Conservation (phyloP, 2,329 filamentous ascomycete species). For the Aphanocladium album region DNA sequence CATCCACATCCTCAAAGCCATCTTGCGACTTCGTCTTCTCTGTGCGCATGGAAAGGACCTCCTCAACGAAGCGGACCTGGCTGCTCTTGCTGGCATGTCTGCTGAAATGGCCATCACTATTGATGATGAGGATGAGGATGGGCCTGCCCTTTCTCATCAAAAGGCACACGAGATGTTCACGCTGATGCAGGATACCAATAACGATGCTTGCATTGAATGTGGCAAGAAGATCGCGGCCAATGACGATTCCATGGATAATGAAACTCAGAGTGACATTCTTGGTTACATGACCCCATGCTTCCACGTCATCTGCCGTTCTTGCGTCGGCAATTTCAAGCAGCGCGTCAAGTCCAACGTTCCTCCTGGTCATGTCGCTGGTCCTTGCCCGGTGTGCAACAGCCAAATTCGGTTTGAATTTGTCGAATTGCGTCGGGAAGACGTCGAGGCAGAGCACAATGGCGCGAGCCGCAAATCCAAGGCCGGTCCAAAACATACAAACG, state of each 20-base stretch:
- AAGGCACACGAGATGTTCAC: slow-evolving; percentile 83
- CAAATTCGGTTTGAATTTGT: slow-evolving; percentile 61
- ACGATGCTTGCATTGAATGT: slow-evolving; percentile 69
- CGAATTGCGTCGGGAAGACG: slow-evolving; percentile 60
- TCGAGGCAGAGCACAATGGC: slow-evolving; percentile 52
- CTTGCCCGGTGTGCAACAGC: slow-evolving; percentile 65
- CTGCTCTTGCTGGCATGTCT: slow-evolving; percentile 74
- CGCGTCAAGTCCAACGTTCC: slow-evolving; percentile 39
- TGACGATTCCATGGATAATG: slow-evolving; percentile 48
- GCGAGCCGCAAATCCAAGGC: slow-evolving; percentile 29
- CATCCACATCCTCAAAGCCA: slow-evolving; percentile 87
- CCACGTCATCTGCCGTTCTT: slow-evolving; percentile 75
- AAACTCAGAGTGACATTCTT: slow-evolving; percentile 59
- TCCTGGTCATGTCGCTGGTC: slow-evolving; percentile 37
- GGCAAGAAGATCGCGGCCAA: slow-evolving; percentile 55
- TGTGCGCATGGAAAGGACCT: slow-evolving; percentile 94
- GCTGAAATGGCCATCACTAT: slow-evolving; percentile 83
- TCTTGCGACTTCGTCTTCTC: slow-evolving; percentile 81
- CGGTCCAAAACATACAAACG: slow-evolving; percentile 53
- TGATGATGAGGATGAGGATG: slow-evolving; percentile 67
- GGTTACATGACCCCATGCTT: slow-evolving; percentile 83
- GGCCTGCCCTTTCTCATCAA: slow-evolving; percentile 55
- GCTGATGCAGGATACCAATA: slow-evolving; percentile 76
- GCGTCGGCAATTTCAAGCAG: slow-evolving; percentile 57
- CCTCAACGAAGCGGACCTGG: slow-evolving; percentile 76